Evolutionary conservation across 2,329 filamentous ascomycete genomes (phyloP).

Genomic region (Zymoseptoria crescenta): DNA sequence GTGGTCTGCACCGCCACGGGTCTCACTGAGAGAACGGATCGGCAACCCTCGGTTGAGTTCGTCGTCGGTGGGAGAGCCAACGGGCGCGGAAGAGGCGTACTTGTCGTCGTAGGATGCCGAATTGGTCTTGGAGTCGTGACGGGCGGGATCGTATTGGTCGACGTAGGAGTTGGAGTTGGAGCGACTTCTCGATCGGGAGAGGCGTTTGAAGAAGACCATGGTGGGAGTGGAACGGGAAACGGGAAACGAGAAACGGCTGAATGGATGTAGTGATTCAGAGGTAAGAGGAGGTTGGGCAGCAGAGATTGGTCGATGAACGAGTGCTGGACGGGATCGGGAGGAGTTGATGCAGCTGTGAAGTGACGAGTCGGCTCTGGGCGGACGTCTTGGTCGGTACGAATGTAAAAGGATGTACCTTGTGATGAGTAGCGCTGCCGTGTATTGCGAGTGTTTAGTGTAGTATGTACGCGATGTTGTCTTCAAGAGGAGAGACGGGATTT

Average conservation of each 20-base stretch:
- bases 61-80: constrained; percentile 22
- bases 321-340: not conserved
- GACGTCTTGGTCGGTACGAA: not conserved
- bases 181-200: constrained; percentile 36
- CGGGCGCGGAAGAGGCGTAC: constrained; percentile 22
- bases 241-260: not conserved
- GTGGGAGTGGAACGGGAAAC: constrained; percentile 4
- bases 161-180: constrained; percentile 44
- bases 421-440: not conserved
- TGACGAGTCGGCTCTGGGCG: not conserved
- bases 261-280: not conserved
- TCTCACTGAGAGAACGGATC: constrained; percentile 30
- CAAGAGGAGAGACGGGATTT: not conserved
- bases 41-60: constrained; percentile 25
- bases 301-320: not conserved
- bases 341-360: not conserved
- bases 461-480: not conserved
- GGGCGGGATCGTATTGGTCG: constrained; percentile 36
- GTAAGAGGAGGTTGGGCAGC: not conserved
- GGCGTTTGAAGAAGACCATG: constrained; percentile 44
- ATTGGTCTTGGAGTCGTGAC: constrained; percentile 37
- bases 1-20: constrained; percentile 23
- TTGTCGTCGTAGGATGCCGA: constrained; percentile 41
- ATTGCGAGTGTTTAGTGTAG: not conserved
- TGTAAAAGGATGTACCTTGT: not conserved